A percentile compares a stretch with the other conserved stretches of the same genome.
Evolutionary conservation across 179 eudicot genomes (phyloP).

Genomic region (Silene coronaria): DNA sequence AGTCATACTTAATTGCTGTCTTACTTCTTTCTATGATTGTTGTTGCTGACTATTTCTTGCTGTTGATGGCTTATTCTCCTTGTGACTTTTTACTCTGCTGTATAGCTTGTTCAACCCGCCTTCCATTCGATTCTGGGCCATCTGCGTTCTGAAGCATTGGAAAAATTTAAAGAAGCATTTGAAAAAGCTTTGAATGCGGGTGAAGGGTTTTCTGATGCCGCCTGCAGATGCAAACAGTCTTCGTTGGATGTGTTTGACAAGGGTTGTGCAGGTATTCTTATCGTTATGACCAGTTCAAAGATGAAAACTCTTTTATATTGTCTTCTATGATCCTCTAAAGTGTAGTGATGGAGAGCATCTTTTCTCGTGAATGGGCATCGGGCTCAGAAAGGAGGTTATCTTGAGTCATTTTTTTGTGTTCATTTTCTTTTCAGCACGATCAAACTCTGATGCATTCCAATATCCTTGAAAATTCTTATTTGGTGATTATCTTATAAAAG

Average conservation of each 20-base stretch:
- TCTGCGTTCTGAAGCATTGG: slow-evolving; percentile 63
- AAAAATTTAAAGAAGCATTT: slow-evolving; percentile 72
- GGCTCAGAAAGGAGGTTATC: not conserved
- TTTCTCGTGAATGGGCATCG: not conserved
- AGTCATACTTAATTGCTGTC: not conserved
- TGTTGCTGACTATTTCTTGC: slow-evolving; percentile 1
- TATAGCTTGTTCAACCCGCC: slow-evolving; percentile 82
- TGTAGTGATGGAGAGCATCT: too few relatives aligned
- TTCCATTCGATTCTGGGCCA: slow-evolving; percentile 80
- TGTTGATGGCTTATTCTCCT: not conserved
- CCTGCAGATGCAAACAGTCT: slow-evolving; percentile 49
- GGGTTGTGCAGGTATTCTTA: slow-evolving; percentile 61
- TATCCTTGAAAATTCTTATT: not conserved
- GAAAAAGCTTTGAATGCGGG: slow-evolving; percentile 69
- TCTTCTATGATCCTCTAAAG: too few relatives aligned
- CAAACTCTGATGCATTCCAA: not conserved
- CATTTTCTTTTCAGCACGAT: not conserved
- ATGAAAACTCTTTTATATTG: not conserved
- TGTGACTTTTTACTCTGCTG: slow-evolving; percentile 8
- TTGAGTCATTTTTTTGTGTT: not conserved
- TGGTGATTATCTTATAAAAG: not conserved
- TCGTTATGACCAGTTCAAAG: not conserved
- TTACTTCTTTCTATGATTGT: not conserved
- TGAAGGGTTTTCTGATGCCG: slow-evolving; percentile 69
- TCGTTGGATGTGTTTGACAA: slow-evolving; percentile 60